These are phyloP conservation scores for Aureobasidium sp. DNA, from an alignment of 2,329 filamentous ascomycete genomes.

Conservation along the genomic window DNA sequence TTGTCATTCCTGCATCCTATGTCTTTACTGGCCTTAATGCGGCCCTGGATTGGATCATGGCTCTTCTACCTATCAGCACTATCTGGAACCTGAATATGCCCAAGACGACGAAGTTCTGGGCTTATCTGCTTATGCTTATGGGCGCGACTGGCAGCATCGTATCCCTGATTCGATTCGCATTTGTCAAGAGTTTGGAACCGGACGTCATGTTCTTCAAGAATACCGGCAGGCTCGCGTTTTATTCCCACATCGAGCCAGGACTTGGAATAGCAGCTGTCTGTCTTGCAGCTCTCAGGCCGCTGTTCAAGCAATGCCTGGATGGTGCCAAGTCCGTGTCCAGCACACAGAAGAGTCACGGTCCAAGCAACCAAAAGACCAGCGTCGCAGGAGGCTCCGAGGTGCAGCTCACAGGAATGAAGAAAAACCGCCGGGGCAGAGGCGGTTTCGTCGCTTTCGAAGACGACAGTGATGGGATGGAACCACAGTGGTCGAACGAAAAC, in stretches of 20 bases:
- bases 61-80: slow-evolving; percentile 8
- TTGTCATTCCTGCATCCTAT: slow-evolving; percentile 9
- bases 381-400: background rate
- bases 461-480: background rate
- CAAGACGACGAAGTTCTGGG: slow-evolving; percentile 5
- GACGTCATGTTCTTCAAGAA: background rate
- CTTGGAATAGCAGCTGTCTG: slow-evolving; percentile 19
- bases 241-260: slow-evolving; percentile 16
- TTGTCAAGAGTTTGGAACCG: slow-evolving; percentile 4
- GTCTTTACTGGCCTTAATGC: slow-evolving; percentile 8
- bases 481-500: background rate
- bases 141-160: slow-evolving; percentile 6
- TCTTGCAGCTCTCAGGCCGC: slow-evolving; percentile 17
- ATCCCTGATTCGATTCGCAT: slow-evolving; percentile 11
- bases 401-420: background rate
- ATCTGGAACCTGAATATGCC: slow-evolving; percentile 11
- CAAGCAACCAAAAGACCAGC: background rate
- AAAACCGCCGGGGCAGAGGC: background rate
- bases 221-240: slow-evolving; percentile 13
- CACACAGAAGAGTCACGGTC: background rate
- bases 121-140: slow-evolving; percentile 4
- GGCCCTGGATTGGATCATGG: slow-evolving; percentile 11
- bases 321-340: background rate
- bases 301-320: slow-evolving; percentile 13
- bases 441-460: background rate